Evolutionary conservation across 257 asterid genomes (phyloP), one percentile per base, ranked within the genome.

Genomic region (Gardenia jasminoides): DNA sequence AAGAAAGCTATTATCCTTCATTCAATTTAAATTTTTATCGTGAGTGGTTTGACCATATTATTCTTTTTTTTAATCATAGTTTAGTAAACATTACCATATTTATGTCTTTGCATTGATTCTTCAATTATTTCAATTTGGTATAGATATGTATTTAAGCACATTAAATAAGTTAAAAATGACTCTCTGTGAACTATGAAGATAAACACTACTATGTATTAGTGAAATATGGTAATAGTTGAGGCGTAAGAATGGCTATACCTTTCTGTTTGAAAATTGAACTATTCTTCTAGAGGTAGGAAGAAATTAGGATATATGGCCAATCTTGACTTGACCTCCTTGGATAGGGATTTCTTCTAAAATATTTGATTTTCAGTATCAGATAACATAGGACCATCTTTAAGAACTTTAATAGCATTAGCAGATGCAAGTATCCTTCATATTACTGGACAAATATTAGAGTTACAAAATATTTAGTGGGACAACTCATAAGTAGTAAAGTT

Each of bases 251-350:
- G 31, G 61, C 80, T 61, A 44, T 83, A 94, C 99, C 99, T 89
- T 90, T 82, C 92, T 95, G 79, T 92, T 93, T 47, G 99, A 93
- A 78, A 95, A 95, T 80, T 95, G 99, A 83, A 93, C 97, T 33
- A 95, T 95, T 86, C 99, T 86, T 83, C 99, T 88, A 28, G 99
- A 95, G 43, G 99, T 95, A 59, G 97, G 99, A 72, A 95, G 86
- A 87, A 95, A 95, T 82, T 91, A 95, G 67, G 99, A 94, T 70
- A 84, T 36, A 12, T 87, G 97, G 31, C 89, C 87, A 75, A 82
- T 85, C 72, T 85, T 91, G 33, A 85, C 78, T 48, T 30, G 76
- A 67, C 84, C 67, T 67, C 80, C 87, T 74, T 78, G 78, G 50
- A 59, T 24, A 30, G 80, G 72, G 28, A 62, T 67, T 69, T 75